These are phyloP conservation scores for Magnaporthiopsis incrustans DNA, from an alignment of 2,329 filamentous ascomycete species.

Conservation along the genomic window DNA sequence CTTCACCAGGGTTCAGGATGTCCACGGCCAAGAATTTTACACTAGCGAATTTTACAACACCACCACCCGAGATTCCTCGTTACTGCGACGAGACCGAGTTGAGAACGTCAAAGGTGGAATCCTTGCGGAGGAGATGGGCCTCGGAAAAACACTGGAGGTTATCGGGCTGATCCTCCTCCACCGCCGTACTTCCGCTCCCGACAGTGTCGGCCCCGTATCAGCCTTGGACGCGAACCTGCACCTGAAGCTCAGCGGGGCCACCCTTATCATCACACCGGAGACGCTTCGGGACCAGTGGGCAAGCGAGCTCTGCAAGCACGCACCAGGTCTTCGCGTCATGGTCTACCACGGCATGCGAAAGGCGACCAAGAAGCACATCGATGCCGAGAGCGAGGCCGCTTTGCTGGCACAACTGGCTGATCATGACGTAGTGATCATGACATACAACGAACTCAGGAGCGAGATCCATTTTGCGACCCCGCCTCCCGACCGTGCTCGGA, in stretches of 20 bases:
- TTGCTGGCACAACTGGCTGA: slow-evolving; percentile 36
- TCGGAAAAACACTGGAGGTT: slow-evolving; percentile 73
- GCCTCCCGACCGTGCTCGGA: slow-evolving; percentile 59
- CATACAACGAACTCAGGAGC: slow-evolving; percentile 61
- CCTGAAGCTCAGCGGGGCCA: slow-evolving; percentile 44
- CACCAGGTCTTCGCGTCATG: slow-evolving; percentile 47
- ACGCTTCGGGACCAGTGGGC: slow-evolving; percentile 54
- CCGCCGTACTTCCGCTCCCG: slow-evolving; percentile 25
- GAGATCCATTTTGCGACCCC: slow-evolving; percentile 72
- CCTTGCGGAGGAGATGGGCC: slow-evolving; percentile 73
- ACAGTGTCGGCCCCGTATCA: slow-evolving; percentile 9
- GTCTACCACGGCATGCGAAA: slow-evolving; percentile 40
- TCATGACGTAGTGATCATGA: slow-evolving; percentile 58
- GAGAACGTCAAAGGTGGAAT: slow-evolving; percentile 50
- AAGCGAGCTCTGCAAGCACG: slow-evolving; percentile 49
- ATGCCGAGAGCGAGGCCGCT: slow-evolving; percentile 27
- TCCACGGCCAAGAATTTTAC: slow-evolving; percentile 27
- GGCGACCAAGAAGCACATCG: slow-evolving; percentile 13
- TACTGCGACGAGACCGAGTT: slow-evolving; percentile 18
- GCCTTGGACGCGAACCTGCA: slow-evolving; percentile 28
- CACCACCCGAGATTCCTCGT: slow-evolving; percentile 39
- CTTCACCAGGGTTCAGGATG: slow-evolving; percentile 37
- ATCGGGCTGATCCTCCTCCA: slow-evolving; percentile 63
- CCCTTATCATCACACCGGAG: slow-evolving; percentile 53
- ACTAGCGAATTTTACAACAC: slow-evolving; percentile 55